Evolutionary conservation across 139 green algal genomes (phyloP), one percentile per base, ranked within the genome.

Genomic region (Picochlorum costavermella): DNA sequence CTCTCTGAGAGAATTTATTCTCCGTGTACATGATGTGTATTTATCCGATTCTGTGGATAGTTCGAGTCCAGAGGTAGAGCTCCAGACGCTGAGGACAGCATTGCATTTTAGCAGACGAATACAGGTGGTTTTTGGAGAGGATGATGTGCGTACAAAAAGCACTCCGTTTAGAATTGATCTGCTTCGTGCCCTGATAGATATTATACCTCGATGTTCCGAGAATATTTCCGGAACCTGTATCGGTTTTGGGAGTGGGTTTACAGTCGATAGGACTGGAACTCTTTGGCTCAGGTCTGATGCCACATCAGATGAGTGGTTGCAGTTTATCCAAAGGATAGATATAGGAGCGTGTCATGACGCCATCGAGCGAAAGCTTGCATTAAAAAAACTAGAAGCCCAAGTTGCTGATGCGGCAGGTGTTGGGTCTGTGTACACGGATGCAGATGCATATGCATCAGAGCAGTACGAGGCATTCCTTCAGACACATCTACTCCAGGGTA

Each of bases 71-170:
- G 56, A 61, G 11, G 56, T 76, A 5, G 64, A 73, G 14, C 43
- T 83, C 8, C 65, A 57, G 14, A 72, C 76, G 49, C 46, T 87
- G 13, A 56, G 79, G 5, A 74, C 75, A 6, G 79, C 81, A 17
- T 61, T 87, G 55, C 69, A 81, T 8, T 50, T 87, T 63, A 63
- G 64, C 4, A 73, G 64, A 4, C 56, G 69, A 51, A 65, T 82
- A 51, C 48, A 63, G 13, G 56, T 73, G 0, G 20, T 46, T 13
- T 76, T 81, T 57, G 72, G 60, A 25, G 59, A n/a, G 17, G 51
- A 62, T 0, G 10, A 68, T 5, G 30, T 28, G 16, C 16, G 16
- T 6, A 31, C 45, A 12, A 37, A 20, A 9, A 67, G 70, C 5
- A n/a, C 57, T 11, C 9, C 56, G 9, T 17, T 14, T 3, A 74